A percentile compares a stretch with the other conserved stretches of the same genome.
These are phyloP conservation scores for Pezicula rhizophila DNA, from an alignment of 2,329 filamentous ascomycete genomes.

Conservation along the genomic window DNA sequence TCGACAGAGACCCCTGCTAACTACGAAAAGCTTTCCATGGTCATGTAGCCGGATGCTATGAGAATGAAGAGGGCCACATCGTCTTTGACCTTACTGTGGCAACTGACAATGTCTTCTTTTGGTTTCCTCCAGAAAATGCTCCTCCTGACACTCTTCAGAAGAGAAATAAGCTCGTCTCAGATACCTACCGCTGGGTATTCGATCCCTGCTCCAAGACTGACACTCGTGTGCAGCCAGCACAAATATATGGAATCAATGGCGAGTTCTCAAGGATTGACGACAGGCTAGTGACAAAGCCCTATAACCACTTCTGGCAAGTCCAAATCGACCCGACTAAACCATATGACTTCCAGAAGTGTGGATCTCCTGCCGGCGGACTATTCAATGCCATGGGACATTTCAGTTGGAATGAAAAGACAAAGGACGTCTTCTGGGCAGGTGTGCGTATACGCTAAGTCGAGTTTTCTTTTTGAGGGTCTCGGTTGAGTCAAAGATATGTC, in stretches of 20 bases:
- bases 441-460: too few relatives aligned
- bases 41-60: slow-evolving; percentile 42
- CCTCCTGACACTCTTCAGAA: slow-evolving; percentile 17
- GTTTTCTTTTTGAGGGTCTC: too few relatives aligned
- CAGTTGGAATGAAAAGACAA: slow-evolving; percentile 9
- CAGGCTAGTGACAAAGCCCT: slow-evolving; percentile 12
- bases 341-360: slow-evolving; percentile 21
- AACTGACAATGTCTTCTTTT: slow-evolving; percentile 18
- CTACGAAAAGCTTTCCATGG: slow-evolving; percentile 19
- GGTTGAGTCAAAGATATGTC: too few relatives aligned
- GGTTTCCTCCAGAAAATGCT: slow-evolving; percentile 14
- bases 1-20: not conserved
- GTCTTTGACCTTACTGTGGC: slow-evolving; percentile 18
- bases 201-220: slow-evolving; percentile 18
- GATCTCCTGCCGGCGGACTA: slow-evolving; percentile 14
- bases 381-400: slow-evolving; percentile 20
- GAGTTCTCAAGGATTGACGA: slow-evolving; percentile 21
- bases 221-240: slow-evolving; percentile 10
- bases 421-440: slow-evolving; percentile 22
- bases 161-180: slow-evolving; percentile 19
- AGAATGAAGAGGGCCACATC: slow-evolving; percentile 39
- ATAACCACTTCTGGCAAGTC: slow-evolving; percentile 19
- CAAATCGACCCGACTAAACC: slow-evolving; percentile 14
- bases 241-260: slow-evolving; percentile 13
- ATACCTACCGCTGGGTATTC: slow-evolving; percentile 27